Evolutionary conservation across 1,139 yeast species (phyloP).

Genomic region (Eremothecium coryli): DNA sequence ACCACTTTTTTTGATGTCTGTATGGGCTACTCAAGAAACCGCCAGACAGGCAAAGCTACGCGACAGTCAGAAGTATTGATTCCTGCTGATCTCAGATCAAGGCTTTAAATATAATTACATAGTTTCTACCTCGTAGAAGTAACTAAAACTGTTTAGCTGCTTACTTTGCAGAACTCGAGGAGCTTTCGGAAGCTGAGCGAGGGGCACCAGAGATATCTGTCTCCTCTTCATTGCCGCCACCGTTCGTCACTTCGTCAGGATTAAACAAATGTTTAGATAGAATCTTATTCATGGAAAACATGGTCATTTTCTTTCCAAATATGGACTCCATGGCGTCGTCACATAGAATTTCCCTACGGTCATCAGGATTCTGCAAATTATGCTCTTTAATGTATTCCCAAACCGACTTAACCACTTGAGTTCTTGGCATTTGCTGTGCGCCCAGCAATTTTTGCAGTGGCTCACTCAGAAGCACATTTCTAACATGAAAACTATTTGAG

Average conservation of each 20-base stretch:
- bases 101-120: too few species aligned
- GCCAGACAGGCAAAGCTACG: too few species aligned
- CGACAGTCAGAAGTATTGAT: too few species aligned
- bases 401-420: constrained; percentile 60
- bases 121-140: too few species aligned
- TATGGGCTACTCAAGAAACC: too few species aligned
- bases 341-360: constrained; percentile 58
- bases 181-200: too few species aligned
- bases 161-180: too few species aligned
- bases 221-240: too few species aligned
- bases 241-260: constrained; percentile 15
- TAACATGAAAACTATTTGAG: constrained; percentile 18
- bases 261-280: constrained; percentile 44
- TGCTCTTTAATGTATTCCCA: constrained; percentile 68
- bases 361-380: constrained; percentile 59
- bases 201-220: too few species aligned
- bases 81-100: too few species aligned
- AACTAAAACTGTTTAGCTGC: too few species aligned
- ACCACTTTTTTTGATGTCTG: too few species aligned
- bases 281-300: constrained; percentile 62
- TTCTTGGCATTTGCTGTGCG: constrained; percentile 44
- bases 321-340: constrained; percentile 52
- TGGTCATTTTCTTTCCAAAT: constrained; percentile 53
- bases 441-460: constrained; percentile 42
- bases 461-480: constrained; percentile 37